A percentile compares a stretch with the other conserved stretches of the same genome.
Evolutionary conservation across 805 yeast species (phyloP).

Genomic region (Metschnikowia koreensis): DNA sequence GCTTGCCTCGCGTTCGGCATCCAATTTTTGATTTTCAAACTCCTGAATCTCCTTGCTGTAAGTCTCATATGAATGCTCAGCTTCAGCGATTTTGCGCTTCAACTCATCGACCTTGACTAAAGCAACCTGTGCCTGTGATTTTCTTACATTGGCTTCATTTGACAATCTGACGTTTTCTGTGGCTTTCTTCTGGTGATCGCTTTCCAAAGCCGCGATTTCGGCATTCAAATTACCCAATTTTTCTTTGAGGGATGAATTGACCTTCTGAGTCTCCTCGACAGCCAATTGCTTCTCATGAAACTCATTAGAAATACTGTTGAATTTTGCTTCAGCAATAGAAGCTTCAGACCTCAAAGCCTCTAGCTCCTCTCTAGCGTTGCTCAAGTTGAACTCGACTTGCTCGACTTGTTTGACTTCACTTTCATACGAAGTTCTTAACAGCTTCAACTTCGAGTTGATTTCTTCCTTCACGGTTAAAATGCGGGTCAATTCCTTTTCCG

Average conservation of each 20-base stretch:
- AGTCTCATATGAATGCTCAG: conserved; percentile 23
- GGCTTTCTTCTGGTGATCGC: conserved; percentile 51
- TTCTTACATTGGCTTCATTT: conserved; percentile 61
- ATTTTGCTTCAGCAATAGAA: conserved; percentile 73
- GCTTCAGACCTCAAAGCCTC: conserved; percentile 70
- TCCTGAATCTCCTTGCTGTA: conserved; percentile 24
- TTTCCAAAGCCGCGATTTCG: conserved; percentile 58
- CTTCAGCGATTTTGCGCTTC: conserved; percentile 27
- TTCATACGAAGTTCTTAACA: conserved; percentile 69
- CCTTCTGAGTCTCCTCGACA: conserved; percentile 66
- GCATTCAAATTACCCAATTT: conserved; percentile 64
- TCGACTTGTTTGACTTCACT: conserved; percentile 74
- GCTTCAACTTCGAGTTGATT: conserved; percentile 67
- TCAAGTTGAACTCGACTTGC: conserved; percentile 62
- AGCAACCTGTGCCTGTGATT: conserved; percentile 68
- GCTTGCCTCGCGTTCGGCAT: conserved; percentile 7
- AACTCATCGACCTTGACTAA: conserved; percentile 47
- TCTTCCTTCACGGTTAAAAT: conserved; percentile 66
- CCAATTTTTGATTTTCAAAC: conserved; percentile 16
- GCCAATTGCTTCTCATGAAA: conserved; percentile 58
- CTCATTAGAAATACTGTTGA: conserved; percentile 65
- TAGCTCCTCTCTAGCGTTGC: conserved; percentile 61
- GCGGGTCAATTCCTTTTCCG: conserved; percentile 73
- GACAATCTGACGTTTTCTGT: conserved; percentile 59
- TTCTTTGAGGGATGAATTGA: conserved; percentile 65